Evolutionary conservation across 2,329 filamentous ascomycete species (phyloP), one percentile per base, ranked within the genome.

Genomic region (Penicillium sp.): DNA sequence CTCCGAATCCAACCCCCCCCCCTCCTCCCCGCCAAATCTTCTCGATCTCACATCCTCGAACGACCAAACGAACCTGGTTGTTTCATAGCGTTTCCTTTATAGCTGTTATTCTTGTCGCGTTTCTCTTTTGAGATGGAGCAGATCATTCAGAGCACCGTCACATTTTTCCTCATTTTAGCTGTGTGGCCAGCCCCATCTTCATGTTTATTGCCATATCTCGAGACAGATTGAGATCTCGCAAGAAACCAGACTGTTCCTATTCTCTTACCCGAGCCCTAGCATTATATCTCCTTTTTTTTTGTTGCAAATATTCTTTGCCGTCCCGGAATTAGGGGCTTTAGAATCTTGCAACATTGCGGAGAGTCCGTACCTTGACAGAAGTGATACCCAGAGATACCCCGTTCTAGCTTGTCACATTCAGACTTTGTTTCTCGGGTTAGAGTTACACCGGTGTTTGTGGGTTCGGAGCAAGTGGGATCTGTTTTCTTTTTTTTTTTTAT

Each of bases 191-290:
- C 31, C 38, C 40, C 29, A 41, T 40, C 15, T 41, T 47, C 29
- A 45, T 47, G 27, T 53, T 52, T 17, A 35, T 57, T 27, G 54
- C 54, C 31, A 31, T 52, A 31, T 50, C 53, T 50, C 38, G 40
- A 50, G 43, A 54, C 49, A 35, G n/a, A 46, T 47, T 35, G 54
- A 41, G 49, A 57, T 53, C 8, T 29, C 19, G 35, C 54, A 35
- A 35, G 31, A 41, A 53, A 47, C 41, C 42, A 53, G n/a, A 53
- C 17, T 49, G 43, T 35, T 37, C 27, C 17, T 38, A 37, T 38
- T 40, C 41, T 47, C 19, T 47, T 47, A 23, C 19, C 31, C 21
- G 17, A 35, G 21, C 15, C 35, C 21, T 56, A 47, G 49, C 53
- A 42, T 51, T 51, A n/a, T 47, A 35, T 46, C 12, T 31, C 19